Evolutionary conservation across 441 rosid genomes (phyloP).

Genomic region (Bocquillonia castaneifolia): DNA sequence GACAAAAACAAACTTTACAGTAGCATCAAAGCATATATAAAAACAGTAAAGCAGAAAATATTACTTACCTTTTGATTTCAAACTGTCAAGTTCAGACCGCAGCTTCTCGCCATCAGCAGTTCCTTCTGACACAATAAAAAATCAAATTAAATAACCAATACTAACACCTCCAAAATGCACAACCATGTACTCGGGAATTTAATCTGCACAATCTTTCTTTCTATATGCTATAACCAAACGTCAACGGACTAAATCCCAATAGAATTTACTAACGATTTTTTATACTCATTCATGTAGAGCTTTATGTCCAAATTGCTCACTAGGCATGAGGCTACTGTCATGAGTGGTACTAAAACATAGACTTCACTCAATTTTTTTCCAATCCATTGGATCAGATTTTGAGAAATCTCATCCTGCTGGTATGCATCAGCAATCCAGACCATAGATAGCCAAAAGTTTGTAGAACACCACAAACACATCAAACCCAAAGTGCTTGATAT

Average conservation of each 20-base stretch:
- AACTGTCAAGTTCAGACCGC: conserved; percentile 60
- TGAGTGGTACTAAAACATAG: no score
- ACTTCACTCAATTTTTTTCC: background rate
- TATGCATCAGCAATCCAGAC: background rate
- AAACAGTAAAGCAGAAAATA: background rate
- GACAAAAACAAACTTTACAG: background rate
- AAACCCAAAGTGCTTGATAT: background rate
- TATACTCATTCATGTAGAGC: background rate
- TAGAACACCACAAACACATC: background rate
- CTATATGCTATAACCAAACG: no score
- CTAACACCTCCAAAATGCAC: background rate
- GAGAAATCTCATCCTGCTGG: background rate
- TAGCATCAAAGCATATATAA: background rate
- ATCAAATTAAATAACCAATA: background rate
- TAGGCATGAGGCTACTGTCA: background rate
- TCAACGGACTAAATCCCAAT: no score
- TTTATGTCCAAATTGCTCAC: background rate
- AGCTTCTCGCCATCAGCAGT: conserved; percentile 49
- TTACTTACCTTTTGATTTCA: conserved; percentile 64
- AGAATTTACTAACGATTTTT: no score
- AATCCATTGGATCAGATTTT: background rate
- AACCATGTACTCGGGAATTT: background rate
- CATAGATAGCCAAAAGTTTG: background rate
- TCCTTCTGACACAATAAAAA: conserved; percentile 34
- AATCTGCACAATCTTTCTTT: background rate